phyloP scores from a whole-genome alignment of 2,329 filamentous ascomycete species.

The Cercospora brassicicola region DNA sequence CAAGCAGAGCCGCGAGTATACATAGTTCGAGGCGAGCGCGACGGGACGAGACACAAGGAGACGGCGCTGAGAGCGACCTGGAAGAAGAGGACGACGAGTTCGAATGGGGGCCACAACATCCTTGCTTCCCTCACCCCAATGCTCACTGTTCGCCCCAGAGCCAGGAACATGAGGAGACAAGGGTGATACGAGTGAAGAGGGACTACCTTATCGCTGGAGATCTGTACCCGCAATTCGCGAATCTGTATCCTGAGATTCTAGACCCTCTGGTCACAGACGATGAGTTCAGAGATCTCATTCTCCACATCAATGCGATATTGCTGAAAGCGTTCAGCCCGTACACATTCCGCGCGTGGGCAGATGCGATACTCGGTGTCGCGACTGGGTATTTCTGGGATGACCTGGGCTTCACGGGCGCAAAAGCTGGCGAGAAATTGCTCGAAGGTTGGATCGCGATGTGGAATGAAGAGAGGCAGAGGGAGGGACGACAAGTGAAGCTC shows the following conservation, averaged over 20 bases:
- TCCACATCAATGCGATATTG: slow-evolving; percentile 77
- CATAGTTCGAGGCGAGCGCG: slow-evolving; percentile 11
- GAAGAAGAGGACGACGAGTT: slow-evolving; percentile 60
- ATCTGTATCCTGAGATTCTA: slow-evolving; percentile 92
- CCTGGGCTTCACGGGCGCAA: slow-evolving; percentile 72
- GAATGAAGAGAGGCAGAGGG: slow-evolving; percentile 68
- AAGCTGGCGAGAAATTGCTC: slow-evolving; percentile 66
- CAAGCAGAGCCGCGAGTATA: slow-evolving; percentile 4
- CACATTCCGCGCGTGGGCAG: slow-evolving; percentile 72
- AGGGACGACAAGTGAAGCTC: slow-evolving; percentile 66
- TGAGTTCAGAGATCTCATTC: slow-evolving; percentile 79
- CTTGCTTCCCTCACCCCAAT: slow-evolving; percentile 91
- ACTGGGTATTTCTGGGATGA: slow-evolving; percentile 98
- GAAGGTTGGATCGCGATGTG: slow-evolving; percentile 84
- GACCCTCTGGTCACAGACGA: slow-evolving; percentile 82
- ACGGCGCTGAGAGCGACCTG: slow-evolving; percentile 43
- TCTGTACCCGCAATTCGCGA: slow-evolving; percentile 87
- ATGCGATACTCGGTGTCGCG: slow-evolving; percentile 73
- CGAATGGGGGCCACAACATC: slow-evolving; percentile 90
- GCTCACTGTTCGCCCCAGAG: slow-evolving; percentile 82
- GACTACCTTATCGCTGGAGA: slow-evolving; percentile 90
- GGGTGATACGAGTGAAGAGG: slow-evolving; percentile 85
- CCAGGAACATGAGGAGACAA: slow-evolving; percentile 71
- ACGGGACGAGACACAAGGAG: slow-evolving; percentile 22
- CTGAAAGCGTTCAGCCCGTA: slow-evolving; percentile 78